Conservation (phyloP, 78 protist genomes). For the Chrysochromulina parva region DNA sequence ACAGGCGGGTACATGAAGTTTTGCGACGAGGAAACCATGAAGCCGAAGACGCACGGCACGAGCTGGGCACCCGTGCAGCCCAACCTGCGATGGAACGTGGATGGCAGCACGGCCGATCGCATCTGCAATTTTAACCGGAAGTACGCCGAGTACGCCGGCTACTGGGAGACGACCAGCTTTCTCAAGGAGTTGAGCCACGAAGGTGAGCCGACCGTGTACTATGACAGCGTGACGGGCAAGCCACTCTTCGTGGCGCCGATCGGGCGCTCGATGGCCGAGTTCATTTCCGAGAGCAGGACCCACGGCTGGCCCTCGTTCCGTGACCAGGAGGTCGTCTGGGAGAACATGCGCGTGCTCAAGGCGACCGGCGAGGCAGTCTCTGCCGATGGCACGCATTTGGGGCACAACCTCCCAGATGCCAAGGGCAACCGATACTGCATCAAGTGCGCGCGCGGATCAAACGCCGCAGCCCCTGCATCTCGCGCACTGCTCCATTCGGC, state of each 20-base stretch:
- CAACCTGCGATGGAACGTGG: background rate
- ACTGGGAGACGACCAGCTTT: background rate
- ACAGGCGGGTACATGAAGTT: too few species aligned
- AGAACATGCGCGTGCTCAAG: constrained; percentile 10
- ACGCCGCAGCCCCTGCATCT: too few species aligned
- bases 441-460: background rate
- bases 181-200: background rate
- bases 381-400: constrained; percentile 45
- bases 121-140: constrained; percentile 47
- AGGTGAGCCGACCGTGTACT: background rate
- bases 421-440: constrained; percentile 59
- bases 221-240: constrained; percentile 39
- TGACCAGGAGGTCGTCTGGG: constrained; percentile 46
- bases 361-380: constrained; percentile 51
- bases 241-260: constrained; percentile 48
- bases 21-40: background rate
- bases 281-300: background rate
- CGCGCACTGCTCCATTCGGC: too few species aligned
- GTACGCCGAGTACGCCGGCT: constrained; percentile 29
- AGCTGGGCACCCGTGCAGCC: background rate
- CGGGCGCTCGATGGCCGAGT: constrained; percentile 19
- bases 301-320: constrained; percentile 60
- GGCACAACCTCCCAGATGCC: constrained; percentile 56
- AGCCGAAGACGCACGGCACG: constrained; percentile 21
- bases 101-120: constrained; percentile 3